A percentile compares a stretch with the other conserved stretches of the same genome.
Conservation (phyloP, 2,329 filamentous ascomycete genomes). For the Paramyrothecium sp. region DNA sequence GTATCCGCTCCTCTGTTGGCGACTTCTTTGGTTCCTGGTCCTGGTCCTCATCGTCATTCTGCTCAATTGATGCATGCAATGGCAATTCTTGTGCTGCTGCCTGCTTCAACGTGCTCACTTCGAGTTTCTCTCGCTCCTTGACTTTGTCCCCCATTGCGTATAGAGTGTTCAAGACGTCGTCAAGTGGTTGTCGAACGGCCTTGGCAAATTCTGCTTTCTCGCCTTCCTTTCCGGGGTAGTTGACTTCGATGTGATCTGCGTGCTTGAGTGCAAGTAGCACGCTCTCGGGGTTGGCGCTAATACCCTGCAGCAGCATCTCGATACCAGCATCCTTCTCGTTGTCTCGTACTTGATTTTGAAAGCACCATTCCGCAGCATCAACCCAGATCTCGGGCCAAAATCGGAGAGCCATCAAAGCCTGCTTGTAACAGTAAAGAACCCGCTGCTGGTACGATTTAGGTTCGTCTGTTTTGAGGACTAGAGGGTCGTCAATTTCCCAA, state of each 20-base stretch:
- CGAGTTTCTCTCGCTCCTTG: conserved; percentile 60
- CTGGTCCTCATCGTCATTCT: conserved; percentile 52
- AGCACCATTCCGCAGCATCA: conserved; percentile 90
- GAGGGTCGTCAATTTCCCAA: conserved; percentile 92
- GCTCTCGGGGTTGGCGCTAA: conserved; percentile 89
- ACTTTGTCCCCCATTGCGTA: conserved; percentile 80
- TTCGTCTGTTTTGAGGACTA: conserved; percentile 84
- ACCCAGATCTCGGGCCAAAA: conserved; percentile 98
- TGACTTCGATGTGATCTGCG: conserved; percentile 82
- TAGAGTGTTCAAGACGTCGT: conserved; percentile 79
- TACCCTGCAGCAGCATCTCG: conserved; percentile 77
- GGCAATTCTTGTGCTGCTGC: conserved; percentile 37
- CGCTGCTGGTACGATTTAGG: conserved; percentile 71
- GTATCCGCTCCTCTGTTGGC: conserved; percentile 63
- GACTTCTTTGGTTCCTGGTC: conserved; percentile 41
- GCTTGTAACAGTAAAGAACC: conserved; percentile 87
- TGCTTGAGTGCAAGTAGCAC: conserved; percentile 86
- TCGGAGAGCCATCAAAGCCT: conserved; percentile 86
- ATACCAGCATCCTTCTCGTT: conserved; percentile 64
- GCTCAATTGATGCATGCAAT: conserved; percentile 36
- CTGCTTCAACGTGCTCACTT: conserved; percentile 57
- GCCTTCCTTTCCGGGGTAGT: conserved; percentile 72
- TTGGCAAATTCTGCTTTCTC: conserved; percentile 75
- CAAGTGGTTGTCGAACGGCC: conserved; percentile 79
- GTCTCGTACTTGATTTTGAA: conserved; percentile 66